These are phyloP conservation scores for Pulveroboletus frians DNA, from an alignment of 768 basidiomycete genomes.

Conservation along the genomic window DNA sequence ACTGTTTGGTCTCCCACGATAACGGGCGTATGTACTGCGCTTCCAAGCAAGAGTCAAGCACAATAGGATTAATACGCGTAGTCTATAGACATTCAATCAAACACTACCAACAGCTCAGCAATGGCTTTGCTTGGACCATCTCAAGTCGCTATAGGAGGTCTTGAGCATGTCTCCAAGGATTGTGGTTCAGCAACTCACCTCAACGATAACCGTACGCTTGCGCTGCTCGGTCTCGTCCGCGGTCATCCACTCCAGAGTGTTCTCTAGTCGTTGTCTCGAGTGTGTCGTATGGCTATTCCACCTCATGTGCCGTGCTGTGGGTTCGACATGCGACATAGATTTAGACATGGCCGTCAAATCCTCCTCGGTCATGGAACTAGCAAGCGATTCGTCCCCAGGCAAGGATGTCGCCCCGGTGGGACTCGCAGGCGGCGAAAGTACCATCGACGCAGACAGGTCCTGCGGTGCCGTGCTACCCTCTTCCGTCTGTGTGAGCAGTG, in stretches of 20 bases:
- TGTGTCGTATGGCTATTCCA: conserved; percentile 31
- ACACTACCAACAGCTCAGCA: conserved; percentile 66
- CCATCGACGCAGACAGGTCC: conserved; percentile 32
- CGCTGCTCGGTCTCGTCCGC: conserved; percentile 34
- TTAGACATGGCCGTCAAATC: conserved; percentile 71
- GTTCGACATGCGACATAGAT: conserved; percentile 67
- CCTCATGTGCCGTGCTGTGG: conserved; percentile 33
- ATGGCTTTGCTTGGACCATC: conserved; percentile 59
- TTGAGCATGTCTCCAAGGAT: conserved; percentile 1
- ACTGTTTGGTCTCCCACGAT: conserved; percentile 10
- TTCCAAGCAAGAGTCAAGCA: not conserved
- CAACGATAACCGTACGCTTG: conserved; percentile 62
- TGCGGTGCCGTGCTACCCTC: conserved; percentile 8
- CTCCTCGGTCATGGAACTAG: conserved; percentile 60
- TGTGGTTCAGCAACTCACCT: conserved; percentile 42
- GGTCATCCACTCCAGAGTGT: conserved; percentile 44
- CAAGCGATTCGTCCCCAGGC: conserved; percentile 48
- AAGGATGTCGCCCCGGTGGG: conserved; percentile 49
- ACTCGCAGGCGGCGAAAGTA: conserved; percentile 56
- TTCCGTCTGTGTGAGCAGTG: conserved; percentile 30
- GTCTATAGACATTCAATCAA: not conserved
- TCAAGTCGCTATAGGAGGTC: conserved; percentile 56
- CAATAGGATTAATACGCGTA: conserved; percentile 1
- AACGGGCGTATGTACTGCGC: no score
- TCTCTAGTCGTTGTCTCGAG: conserved; percentile 28